phyloP scores from a whole-genome alignment of 2,329 filamentous ascomycete species.

The Bipolaris zeicola region DNA sequence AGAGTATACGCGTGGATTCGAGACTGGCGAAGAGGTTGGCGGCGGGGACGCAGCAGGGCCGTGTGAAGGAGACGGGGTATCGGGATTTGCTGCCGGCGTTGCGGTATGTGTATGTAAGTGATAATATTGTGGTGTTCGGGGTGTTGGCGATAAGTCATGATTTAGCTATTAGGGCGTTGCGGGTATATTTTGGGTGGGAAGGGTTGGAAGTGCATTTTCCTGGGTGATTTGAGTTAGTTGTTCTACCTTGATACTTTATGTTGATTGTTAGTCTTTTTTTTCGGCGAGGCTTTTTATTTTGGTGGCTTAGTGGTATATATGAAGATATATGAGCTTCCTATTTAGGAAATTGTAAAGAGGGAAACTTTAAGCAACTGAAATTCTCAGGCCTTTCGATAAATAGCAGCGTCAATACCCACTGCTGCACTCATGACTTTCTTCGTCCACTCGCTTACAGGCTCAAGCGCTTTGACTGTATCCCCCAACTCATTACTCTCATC shows the following conservation, averaged over 20 bases:
- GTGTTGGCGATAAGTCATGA: conserved; percentile 5
- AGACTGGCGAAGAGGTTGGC: conserved; percentile 3
- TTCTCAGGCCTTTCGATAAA: conserved; percentile 28
- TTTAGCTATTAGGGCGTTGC: conserved; percentile 5
- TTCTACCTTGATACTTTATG: too few species aligned
- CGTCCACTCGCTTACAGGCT: conserved; percentile 42
- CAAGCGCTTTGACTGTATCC: conserved; percentile 31
- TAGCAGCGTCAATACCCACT: conserved; percentile 36
- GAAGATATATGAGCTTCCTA: too few species aligned
- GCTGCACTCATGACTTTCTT: conserved; percentile 32
- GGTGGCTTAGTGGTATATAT: too few species aligned
- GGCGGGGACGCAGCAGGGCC: neutral
- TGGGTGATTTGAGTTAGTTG: too few species aligned
- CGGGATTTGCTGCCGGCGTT: conserved; percentile 8
- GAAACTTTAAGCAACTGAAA: neutral
- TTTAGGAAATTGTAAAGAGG: neutral
- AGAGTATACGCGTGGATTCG: neutral
- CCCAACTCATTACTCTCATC: conserved; percentile 33
- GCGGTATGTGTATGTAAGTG: conserved; percentile 2
- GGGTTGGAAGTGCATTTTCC: neutral
- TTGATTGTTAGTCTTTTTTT: too few species aligned
- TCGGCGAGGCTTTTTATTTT: too few species aligned
- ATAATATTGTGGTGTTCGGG: neutral
- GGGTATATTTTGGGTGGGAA: conserved; percentile 2
- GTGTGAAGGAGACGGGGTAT: neutral